Evolutionary conservation across 2,329 filamentous ascomycete genomes (phyloP).

Genomic region (Rhexocercosporidium sp.): DNA sequence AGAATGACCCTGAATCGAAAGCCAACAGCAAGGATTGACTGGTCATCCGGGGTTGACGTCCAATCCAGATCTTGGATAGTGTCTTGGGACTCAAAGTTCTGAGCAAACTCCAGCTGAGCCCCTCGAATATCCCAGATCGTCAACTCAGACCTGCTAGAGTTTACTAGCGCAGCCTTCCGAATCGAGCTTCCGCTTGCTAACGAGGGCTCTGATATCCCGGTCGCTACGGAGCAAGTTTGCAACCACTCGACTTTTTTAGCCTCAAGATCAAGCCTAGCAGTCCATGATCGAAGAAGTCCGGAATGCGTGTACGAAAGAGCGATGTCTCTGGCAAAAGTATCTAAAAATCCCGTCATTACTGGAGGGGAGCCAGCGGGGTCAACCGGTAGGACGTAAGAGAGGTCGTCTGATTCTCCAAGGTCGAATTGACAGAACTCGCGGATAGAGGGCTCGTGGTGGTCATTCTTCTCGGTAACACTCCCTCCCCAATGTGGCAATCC

Average conservation of each 20-base stretch:
- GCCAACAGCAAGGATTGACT: constrained; percentile 90
- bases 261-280: constrained; percentile 70
- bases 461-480: constrained; percentile 42
- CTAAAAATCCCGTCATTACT: constrained; percentile 77
- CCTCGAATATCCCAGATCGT: constrained; percentile 92
- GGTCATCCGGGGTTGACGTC: constrained; percentile 88
- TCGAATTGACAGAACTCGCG: constrained; percentile 74
- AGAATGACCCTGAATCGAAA: constrained; percentile 86
- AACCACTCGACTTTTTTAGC: constrained; percentile 77
- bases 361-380: constrained; percentile 81
- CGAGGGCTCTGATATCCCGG: constrained; percentile 72
- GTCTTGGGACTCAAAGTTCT: constrained; percentile 74
- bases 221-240: constrained; percentile 80
- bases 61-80: constrained; percentile 87
- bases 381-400: constrained; percentile 76
- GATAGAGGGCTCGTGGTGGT: constrained; percentile 50
- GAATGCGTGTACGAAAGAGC: constrained; percentile 81
- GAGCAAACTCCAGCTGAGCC: constrained; percentile 79
- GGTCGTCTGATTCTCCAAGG: constrained; percentile 62
- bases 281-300: constrained; percentile 84
- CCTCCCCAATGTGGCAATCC: constrained; percentile 57
- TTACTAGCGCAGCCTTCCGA: constrained; percentile 84
- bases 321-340: constrained; percentile 84
- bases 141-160: constrained; percentile 72
- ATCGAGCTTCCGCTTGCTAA: constrained; percentile 85